These are phyloP conservation scores for Arthroderma uncinatum DNA, from an alignment of 2,329 filamentous ascomycete species.

Conservation along the genomic window DNA sequence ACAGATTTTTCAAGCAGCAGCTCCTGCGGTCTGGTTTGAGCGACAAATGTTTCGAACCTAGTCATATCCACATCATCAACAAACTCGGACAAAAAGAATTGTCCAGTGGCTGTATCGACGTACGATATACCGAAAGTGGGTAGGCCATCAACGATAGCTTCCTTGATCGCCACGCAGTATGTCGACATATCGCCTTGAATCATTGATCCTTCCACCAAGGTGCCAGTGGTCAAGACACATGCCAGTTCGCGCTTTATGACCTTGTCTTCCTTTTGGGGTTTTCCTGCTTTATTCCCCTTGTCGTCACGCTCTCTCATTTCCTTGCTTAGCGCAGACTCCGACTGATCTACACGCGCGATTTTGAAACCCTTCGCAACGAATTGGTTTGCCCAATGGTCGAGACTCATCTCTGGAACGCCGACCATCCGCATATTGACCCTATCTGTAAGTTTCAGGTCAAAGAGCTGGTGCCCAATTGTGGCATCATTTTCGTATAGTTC, in stretches of 20 bases:
- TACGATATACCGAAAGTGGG: slow-evolving; percentile 88
- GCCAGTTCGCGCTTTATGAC: slow-evolving; percentile 84
- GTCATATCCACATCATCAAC: slow-evolving; percentile 86
- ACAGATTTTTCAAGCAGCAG: slow-evolving; percentile 77
- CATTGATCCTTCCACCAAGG: slow-evolving; percentile 91
- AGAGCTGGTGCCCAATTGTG: slow-evolving; percentile 88
- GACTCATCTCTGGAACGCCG: slow-evolving; percentile 84
- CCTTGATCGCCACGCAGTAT: slow-evolving; percentile 91
- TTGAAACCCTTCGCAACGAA: slow-evolving; percentile 98
- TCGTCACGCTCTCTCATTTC: slow-evolving; percentile 90
- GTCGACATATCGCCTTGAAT: slow-evolving; percentile 96
- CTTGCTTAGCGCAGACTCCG: slow-evolving; percentile 88
- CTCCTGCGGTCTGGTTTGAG: slow-evolving; percentile 81
- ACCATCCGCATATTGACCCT: slow-evolving; percentile 99
- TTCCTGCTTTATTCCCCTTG: slow-evolving; percentile 36
- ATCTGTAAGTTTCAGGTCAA: slow-evolving; percentile 95
- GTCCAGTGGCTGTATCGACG: slow-evolving; percentile 88
- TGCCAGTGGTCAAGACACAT: slow-evolving; percentile 82
- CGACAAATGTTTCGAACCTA: slow-evolving; percentile 93
- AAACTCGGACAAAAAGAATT: slow-evolving; percentile 89
- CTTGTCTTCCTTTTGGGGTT: slow-evolving; percentile 68
- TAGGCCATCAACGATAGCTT: slow-evolving; percentile 55
- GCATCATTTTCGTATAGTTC: slow-evolving; percentile 97
- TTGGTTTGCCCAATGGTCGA: slow-evolving; percentile 96
- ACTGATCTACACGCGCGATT: slow-evolving; percentile 90